phyloP scores from a whole-genome alignment of 306 rosid genomes.

The Pterocarpus macrocarpus region DNA sequence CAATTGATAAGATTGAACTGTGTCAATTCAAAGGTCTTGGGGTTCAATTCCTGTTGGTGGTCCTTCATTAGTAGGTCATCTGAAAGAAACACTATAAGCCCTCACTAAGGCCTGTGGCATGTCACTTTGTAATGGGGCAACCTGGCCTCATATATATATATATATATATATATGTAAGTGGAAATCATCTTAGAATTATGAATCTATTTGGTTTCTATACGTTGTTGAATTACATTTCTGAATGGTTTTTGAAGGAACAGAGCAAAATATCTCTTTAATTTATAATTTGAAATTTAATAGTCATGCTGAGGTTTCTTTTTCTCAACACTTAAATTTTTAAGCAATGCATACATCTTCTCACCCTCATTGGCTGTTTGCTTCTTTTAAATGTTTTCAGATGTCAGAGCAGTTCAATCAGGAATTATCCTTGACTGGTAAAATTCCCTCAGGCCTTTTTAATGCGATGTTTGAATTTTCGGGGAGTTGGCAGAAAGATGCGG shows the following conservation, averaged over 20 bases:
- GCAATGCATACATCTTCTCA: slow-evolving; percentile 30
- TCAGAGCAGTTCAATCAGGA: slow-evolving; percentile 99
- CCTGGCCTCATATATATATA: background rate
- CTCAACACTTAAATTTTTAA: slow-evolving; percentile 2
- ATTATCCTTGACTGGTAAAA: slow-evolving; percentile 84
- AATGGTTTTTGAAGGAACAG: slow-evolving; percentile 33
- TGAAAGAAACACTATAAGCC: background rate
- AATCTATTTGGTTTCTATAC: slow-evolving; percentile 16
- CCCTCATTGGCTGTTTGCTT: slow-evolving; percentile 42
- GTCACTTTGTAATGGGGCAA: background rate
- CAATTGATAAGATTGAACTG: slow-evolving; percentile 26
- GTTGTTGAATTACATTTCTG: slow-evolving; percentile 22
- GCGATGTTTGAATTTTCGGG: slow-evolving; percentile 93
- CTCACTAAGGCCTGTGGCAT: background rate
- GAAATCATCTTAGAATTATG: slow-evolving; percentile 31
- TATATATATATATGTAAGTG: background rate
- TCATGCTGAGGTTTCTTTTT: background rate
- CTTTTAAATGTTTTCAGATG: slow-evolving; percentile 69
- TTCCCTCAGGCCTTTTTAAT: slow-evolving; percentile 97
- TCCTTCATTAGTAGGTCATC: slow-evolving; percentile 37
- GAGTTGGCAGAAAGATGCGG: slow-evolving; percentile 98
- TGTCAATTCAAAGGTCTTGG: background rate
- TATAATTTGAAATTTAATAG: slow-evolving; percentile 21
- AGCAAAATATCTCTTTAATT: slow-evolving; percentile 19
- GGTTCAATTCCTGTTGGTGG: slow-evolving; percentile 16